Evolutionary conservation across 2,329 filamentous ascomycete genomes (phyloP).

Genomic region (Fusarium oxysporum): DNA sequence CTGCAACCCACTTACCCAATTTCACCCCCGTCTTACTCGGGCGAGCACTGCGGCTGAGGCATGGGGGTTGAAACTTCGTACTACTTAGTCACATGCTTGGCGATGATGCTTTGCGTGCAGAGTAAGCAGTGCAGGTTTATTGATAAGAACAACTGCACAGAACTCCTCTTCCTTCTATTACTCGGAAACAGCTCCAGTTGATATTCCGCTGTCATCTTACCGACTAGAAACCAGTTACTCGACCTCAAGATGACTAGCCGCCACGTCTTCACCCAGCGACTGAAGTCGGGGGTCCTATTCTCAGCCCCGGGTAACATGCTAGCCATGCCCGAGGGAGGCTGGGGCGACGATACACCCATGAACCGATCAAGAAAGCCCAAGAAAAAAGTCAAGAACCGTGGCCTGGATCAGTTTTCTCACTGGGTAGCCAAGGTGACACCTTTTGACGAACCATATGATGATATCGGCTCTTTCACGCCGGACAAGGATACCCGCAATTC

Average conservation of each 20-base stretch:
- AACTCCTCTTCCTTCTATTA: rapidly evolving
- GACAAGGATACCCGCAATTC: rapidly evolving
- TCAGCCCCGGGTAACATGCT: background rate
- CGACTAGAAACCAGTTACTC: rapidly evolving
- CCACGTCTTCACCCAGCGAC: background rate
- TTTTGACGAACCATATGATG: background rate
- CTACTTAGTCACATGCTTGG: background rate
- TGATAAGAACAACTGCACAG: background rate
- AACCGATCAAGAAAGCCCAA: background rate
- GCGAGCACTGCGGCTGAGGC: background rate
- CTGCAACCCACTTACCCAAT: background rate
- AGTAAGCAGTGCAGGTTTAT: background rate
- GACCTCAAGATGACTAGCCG: background rate
- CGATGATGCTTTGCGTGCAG: background rate
- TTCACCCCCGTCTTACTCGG: too few species aligned
- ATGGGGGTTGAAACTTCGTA: background rate
- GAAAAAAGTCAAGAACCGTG: background rate
- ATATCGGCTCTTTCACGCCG: rapidly evolving
- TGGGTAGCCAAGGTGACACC: background rate
- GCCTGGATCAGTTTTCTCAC: rapidly evolving
- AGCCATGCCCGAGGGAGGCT: background rate
- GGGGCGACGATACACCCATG: background rate
- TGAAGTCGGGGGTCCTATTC: background rate
- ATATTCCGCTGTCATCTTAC: background rate
- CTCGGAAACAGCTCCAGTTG: rapidly evolving